phyloP scores from a whole-genome alignment of 345 rosid species.

The Microcos paniculata region DNA sequence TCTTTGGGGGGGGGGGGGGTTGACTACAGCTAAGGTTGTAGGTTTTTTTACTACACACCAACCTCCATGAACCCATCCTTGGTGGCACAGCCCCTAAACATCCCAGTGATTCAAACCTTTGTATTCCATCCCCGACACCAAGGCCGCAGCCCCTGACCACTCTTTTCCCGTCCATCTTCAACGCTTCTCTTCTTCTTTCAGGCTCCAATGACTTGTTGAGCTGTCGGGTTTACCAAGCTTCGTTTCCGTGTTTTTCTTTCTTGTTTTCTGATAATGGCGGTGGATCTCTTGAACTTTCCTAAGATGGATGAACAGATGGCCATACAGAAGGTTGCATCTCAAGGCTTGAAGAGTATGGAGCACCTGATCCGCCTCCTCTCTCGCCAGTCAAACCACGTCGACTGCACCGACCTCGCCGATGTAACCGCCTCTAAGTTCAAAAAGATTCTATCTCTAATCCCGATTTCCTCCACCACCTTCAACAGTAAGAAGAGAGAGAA shows the following conservation, averaged over 20 bases:
- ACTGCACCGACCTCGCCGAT: constrained; percentile 66
- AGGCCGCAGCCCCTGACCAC: no score
- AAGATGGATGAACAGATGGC: constrained; percentile 75
- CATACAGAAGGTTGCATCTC: constrained; percentile 79
- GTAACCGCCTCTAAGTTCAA: constrained; percentile 76
- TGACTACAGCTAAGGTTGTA: no score
- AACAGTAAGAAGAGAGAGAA: no score
- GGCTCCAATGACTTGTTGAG: constrained; percentile 19
- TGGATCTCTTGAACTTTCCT: constrained; percentile 59
- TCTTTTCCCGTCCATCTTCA: constrained; percentile 4
- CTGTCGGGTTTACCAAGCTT: not conserved
- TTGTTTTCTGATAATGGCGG: constrained; percentile 45
- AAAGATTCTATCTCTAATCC: constrained; percentile 75
- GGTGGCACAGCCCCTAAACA: no score
- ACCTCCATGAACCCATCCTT: no score
- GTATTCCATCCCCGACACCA: not conserved
- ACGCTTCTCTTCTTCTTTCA: not conserved
- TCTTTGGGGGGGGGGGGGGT: no score
- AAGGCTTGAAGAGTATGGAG: constrained; percentile 84
- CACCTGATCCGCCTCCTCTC: constrained; percentile 70
- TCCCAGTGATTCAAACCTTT: no score
- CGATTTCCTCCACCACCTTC: no score
- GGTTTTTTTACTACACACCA: no score
- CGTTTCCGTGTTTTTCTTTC: not conserved
- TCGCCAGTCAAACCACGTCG: constrained; percentile 42